Conservation (phyloP, 192 early-diverging fungal genomes). For the Podila minutissima region DNA sequence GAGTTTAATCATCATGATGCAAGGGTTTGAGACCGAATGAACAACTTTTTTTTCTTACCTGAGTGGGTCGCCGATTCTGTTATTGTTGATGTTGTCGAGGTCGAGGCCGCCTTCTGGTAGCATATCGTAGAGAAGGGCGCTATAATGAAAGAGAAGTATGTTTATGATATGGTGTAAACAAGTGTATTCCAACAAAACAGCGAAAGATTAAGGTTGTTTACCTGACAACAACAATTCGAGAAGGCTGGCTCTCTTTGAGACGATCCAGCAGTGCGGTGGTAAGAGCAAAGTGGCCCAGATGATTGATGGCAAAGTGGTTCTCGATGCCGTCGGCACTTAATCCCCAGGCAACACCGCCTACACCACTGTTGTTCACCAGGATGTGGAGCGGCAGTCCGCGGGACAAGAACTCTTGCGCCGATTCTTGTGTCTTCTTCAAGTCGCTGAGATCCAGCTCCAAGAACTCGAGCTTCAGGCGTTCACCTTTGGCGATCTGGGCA, state of each 20-base stretch:
- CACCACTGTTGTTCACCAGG: constrained; percentile 11
- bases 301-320: constrained; percentile 53
- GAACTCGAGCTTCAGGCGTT: constrained; percentile 7
- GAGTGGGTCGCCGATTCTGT: constrained; percentile 9
- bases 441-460: constrained; percentile 17
- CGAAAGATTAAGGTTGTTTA: background rate
- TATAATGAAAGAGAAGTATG: constrained; percentile 10
- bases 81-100: constrained; percentile 44
- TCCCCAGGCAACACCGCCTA: constrained; percentile 1
- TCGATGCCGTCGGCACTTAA: constrained; percentile 42
- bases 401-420: constrained; percentile 42
- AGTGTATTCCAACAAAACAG: background rate
- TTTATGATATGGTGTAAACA: background rate
- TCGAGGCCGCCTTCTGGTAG: constrained; percentile 27
- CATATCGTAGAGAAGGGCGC: constrained; percentile 20
- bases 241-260: constrained; percentile 21
- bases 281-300: constrained; percentile 48
- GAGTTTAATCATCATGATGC: background rate
- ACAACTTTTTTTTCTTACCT: constrained; percentile 3
- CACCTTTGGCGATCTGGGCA: background rate
- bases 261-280: constrained; percentile 30
- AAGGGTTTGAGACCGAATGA: background rate
- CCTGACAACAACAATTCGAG: constrained; percentile 57
- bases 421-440: constrained; percentile 2
- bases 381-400: constrained; percentile 54